A percentile compares a stretch with the other conserved stretches of the same genome.
These are phyloP conservation scores for Sporothrix variecibatus DNA, from an alignment of 2,329 filamentous ascomycete genomes.

Conservation along the genomic window DNA sequence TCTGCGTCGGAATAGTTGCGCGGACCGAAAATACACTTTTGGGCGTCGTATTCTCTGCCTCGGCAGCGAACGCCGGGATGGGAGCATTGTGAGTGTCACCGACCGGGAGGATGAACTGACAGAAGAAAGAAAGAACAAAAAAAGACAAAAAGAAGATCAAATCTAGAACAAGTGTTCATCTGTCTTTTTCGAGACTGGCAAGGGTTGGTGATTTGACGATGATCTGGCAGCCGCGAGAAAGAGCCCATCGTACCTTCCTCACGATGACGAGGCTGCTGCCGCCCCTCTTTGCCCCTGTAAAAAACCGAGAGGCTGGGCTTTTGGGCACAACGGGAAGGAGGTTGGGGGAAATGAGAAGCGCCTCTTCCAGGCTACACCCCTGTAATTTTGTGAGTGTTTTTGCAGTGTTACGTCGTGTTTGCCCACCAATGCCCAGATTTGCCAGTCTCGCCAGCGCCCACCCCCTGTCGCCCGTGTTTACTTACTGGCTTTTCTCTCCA, in stretches of 20 bases:
- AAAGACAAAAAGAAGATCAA: neutral
- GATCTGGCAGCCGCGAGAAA: neutral
- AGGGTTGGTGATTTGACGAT: neutral
- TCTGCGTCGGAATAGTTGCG: neutral
- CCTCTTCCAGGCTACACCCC: conserved; percentile 16
- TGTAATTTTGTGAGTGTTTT: neutral
- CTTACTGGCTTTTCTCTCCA: conserved; percentile 9
- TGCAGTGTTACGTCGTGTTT: neutral
- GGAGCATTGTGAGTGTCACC: neutral
- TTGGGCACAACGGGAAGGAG: conserved; percentile 16
- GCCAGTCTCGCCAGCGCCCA: neutral
- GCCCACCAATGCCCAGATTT: neutral
- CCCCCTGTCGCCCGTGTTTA: conserved; percentile 4
- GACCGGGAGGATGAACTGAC: neutral
- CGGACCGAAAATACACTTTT: neutral
- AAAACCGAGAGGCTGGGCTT: conserved; percentile 26
- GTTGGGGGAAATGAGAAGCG: conserved; percentile 25
- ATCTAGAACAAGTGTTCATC: neutral
- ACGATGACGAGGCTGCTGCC: conserved; percentile 14
- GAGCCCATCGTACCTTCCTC: neutral
- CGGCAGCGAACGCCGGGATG: neutral
- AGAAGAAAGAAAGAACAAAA: neutral
- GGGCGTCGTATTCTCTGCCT: conserved; percentile 1
- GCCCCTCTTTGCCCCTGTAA: conserved; percentile 8
- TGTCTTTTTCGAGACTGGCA: neutral